Evolutionary conservation across 257 asterid genomes (phyloP).

Genomic region (Ligustrum vulgare): DNA sequence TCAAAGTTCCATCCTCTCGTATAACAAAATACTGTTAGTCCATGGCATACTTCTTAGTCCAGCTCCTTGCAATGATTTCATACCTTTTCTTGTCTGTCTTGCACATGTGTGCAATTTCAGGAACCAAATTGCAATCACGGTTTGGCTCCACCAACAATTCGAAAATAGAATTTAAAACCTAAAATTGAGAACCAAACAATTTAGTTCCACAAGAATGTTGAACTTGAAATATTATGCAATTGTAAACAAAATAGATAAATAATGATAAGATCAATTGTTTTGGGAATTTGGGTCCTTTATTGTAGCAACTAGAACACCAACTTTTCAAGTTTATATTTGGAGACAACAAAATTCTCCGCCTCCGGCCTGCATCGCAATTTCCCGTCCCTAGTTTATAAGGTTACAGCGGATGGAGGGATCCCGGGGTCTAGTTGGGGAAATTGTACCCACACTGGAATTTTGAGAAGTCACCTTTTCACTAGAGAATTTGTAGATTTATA

Average conservation of each 20-base stretch:
- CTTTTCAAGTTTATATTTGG: too few relatives aligned
- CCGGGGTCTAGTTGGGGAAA: too few relatives aligned
- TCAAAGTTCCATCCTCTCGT: constrained; percentile 25
- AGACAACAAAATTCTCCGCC: too few relatives aligned
- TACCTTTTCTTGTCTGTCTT: constrained; percentile 78
- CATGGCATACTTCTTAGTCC: constrained; percentile 94
- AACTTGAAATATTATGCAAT: neutral
- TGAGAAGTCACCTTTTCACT: too few relatives aligned
- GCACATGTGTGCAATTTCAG: constrained; percentile 88
- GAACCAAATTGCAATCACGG: constrained; percentile 89
- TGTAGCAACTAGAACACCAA: too few relatives aligned
- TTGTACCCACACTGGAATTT: too few relatives aligned
- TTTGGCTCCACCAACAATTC: constrained; percentile 83
- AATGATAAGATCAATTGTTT: too few relatives aligned
- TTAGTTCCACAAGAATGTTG: constrained; percentile 2
- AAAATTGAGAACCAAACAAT: constrained; percentile 13
- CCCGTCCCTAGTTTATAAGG: too few relatives aligned
- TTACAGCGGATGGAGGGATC: too few relatives aligned
- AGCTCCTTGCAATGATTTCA: constrained; percentile 86
- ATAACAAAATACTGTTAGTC: constrained; percentile 50
- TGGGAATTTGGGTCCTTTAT: too few relatives aligned
- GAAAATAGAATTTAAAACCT: constrained; percentile 88
- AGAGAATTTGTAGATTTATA: too few relatives aligned
- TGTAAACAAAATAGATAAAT: neutral
- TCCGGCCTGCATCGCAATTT: too few relatives aligned